Base-by-base conservation (phyloP, 345 rosid genomes). In the Rhodamnia rubescens region DNA sequence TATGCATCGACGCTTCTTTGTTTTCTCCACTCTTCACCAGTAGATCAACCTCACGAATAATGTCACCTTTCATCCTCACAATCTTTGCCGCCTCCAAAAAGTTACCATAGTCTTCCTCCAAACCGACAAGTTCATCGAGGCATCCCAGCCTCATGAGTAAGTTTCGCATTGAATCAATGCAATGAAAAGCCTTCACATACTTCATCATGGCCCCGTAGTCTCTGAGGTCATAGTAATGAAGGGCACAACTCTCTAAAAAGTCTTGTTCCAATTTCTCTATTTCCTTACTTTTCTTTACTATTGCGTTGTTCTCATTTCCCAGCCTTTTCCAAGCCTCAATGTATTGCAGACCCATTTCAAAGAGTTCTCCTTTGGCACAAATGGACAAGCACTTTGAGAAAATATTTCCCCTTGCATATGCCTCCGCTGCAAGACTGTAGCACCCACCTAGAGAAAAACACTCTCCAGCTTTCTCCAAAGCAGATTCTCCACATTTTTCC, bases 41-140 rank as follows among this genome's bases (percentile, higher is more conserved):
- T 52, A 92, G 55, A 86, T 89, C 87, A 82, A 89, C 92, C 74
- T 84, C 89, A 26, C 26, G 88, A 24, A 88, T 81, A 83, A 89
- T 32, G 29, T 93, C 86, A 50, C 92, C 93, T 87, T 74, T 91
- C 78, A 53, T 75, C 87, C 87, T 90, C 49, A 91, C 91, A 83
- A 85, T 83, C 40, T 15, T 44, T 0, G 87, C 89, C 0, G 89
- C 88, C 84, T 88, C 91, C 40, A 21, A 42, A 56, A 87, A 89
- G 87, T 88, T 86, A 0, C 87, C 89, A 4, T 11, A 82, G 8
- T 87, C 86, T 61, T 83, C 87, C 85, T 89, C 91, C 85, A 87
- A 59, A 52, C 82, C 52, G 4, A 86, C 52, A 78, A 89, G 89
- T 83, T 89, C 89, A 53, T 86, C 87, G 5, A 87, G 83, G 83